phyloP scores from a whole-genome alignment of 306 rosid genomes.

The Carpinus viminea region DNA sequence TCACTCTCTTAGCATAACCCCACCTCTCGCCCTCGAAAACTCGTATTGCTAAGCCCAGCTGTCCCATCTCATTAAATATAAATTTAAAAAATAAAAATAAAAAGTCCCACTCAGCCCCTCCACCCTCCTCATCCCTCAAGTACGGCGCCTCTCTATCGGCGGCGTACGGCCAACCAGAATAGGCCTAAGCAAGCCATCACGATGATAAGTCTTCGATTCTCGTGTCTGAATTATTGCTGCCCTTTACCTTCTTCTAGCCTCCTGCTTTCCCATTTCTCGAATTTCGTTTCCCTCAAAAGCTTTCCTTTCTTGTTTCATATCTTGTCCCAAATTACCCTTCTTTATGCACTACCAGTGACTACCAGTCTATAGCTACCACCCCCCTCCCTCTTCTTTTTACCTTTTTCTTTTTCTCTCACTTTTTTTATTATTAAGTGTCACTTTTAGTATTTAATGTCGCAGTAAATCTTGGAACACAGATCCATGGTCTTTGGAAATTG shows the following conservation, averaged over 20 bases:
- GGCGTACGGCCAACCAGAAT: conserved; percentile 37
- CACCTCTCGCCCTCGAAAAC: too few relatives aligned
- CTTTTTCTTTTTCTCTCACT: background rate
- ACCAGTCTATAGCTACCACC: too few relatives aligned
- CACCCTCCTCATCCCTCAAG: background rate
- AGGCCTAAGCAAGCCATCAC: background rate
- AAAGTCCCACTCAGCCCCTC: background rate
- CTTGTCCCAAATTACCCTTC: background rate
- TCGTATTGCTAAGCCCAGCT: background rate
- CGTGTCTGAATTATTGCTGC: conserved; percentile 24
- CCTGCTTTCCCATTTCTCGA: background rate
- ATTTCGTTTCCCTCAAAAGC: conserved; percentile 1
- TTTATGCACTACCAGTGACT: background rate
- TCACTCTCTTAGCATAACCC: too few relatives aligned
- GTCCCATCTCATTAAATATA: conserved; percentile 27
- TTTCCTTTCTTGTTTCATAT: conserved; percentile 12
- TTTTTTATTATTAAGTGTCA: background rate
- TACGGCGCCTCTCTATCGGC: conserved; percentile 32
- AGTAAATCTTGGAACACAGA: background rate
- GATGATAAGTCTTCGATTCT: background rate
- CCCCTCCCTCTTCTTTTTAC: background rate
- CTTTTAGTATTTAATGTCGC: background rate
- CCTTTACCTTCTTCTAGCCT: conserved; percentile 1
- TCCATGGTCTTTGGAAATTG: conserved; percentile 20
- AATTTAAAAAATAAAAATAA: background rate